Base-by-base conservation (phyloP, 2,329 filamentous ascomycete genomes). In the Fusarium incarnatum region DNA sequence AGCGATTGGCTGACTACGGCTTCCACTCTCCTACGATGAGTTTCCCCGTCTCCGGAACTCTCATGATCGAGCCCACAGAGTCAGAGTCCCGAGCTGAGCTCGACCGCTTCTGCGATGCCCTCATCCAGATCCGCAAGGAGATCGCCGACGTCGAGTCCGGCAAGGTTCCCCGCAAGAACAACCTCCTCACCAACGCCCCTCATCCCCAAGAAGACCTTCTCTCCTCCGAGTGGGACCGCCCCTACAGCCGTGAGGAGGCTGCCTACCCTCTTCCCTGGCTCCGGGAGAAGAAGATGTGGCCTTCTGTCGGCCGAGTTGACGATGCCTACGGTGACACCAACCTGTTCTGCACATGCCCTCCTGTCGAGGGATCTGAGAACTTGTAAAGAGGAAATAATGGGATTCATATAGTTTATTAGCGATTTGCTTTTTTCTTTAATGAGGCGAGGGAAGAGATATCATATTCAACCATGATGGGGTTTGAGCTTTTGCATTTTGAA, bases 1-100 rank as follows among this genome's bases (percentile, higher is more conserved):
- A 98, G 86, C 92, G 95, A 68, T 88, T 98, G 28, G 94, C 97
- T 79, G 95, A 98, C 79, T 98, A 97, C 79, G 95, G 95, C 41
- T 98, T 98, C 88, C 95, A 98, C 81, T 93, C 94, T 2, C 95
- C 95, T 0, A 98, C 95, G 61, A 98, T 98, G 94, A 94, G 91
- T 77, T 98, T 93, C 93, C 95, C 95, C 2, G 94, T 98, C 3
- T 88, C 93, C 42, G 97, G 97, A 81, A 98, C 95, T 0, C 88
- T 98, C 52, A 98, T 98, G 95, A 97, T 98, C 70, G 95, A 98
- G 84, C 95, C 95, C 5, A 98, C 95, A 0, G 95, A 98, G 82
- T 94, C 91, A 8, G 95, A 98, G 84, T 93, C 89, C 79, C 94
- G 95, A 78, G 92, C 91, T 65, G 95, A 98, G 84, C 88, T 98